These are phyloP conservation scores for Yamadazyma nakazawae DNA, from an alignment of 805 yeast species.

Conservation along the genomic window DNA sequence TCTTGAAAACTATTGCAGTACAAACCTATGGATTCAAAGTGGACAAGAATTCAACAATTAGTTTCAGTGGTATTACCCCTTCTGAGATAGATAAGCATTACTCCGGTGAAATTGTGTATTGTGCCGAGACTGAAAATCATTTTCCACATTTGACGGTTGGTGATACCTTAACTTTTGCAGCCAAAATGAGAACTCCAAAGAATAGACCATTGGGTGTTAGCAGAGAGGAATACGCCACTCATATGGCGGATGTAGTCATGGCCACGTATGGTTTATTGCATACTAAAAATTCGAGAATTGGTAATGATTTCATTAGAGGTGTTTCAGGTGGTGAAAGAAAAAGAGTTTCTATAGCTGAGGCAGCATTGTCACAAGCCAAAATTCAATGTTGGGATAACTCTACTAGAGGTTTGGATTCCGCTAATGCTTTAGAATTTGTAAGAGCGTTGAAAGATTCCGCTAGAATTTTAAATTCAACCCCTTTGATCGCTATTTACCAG, in stretches of 20 bases:
- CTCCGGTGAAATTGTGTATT: conserved; percentile 39
- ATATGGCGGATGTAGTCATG: conserved; percentile 42
- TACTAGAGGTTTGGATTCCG: conserved; percentile 81
- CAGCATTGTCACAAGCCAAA: conserved; percentile 59
- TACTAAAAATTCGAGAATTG: conserved; percentile 57
- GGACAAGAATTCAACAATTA: conserved; percentile 27
- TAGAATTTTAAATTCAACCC: conserved; percentile 46
- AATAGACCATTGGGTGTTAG: conserved; percentile 43
- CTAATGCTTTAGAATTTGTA: conserved; percentile 76
- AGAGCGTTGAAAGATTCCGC: conserved; percentile 65
- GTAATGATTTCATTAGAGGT: conserved; percentile 65
- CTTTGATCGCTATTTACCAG: conserved; percentile 58
- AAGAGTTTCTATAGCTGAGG: conserved; percentile 81
- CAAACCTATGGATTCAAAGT: conserved; percentile 38
- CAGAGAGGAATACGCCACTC: conserved; percentile 35
- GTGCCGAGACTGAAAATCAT: conserved; percentile 56
- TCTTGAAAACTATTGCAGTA: conserved; percentile 36
- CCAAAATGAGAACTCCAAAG: conserved; percentile 46
- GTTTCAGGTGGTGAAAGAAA: conserved; percentile 86
- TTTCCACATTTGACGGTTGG: conserved; percentile 55
- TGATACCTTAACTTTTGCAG: conserved; percentile 55
- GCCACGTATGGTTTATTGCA: conserved; percentile 50
- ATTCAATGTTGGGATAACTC: conserved; percentile 65
- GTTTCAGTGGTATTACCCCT: conserved; percentile 34
- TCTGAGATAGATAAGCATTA: conserved; percentile 26